These are phyloP conservation scores for Cladosporium oxysporum DNA, from an alignment of 2,329 filamentous ascomycete genomes.

Conservation along the genomic window DNA sequence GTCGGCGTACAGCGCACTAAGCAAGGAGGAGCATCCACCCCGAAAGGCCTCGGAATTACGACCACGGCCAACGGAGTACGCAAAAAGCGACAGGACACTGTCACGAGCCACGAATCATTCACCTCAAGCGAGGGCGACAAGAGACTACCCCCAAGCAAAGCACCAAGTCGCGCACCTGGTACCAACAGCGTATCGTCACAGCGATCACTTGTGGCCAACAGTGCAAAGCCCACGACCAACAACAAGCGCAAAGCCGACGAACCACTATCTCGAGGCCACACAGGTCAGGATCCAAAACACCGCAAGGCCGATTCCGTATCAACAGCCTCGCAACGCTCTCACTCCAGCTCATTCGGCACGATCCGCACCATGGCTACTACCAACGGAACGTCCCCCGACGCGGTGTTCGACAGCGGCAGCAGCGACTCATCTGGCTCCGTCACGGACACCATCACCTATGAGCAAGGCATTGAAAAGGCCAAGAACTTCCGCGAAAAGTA, in stretches of 20 bases:
- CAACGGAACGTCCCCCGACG: conserved; percentile 21
- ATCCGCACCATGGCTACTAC: conserved; percentile 22
- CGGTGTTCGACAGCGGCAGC: conserved; percentile 23
- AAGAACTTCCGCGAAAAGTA: conserved; percentile 56
- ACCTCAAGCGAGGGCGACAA: conserved; percentile 25
- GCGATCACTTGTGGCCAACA: conserved; percentile 35
- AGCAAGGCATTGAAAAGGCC: conserved; percentile 48
- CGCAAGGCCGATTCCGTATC: conserved; percentile 38
- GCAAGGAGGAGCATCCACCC: conserved; percentile 42
- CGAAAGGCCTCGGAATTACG: conserved; percentile 45
- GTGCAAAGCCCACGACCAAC: conserved; percentile 28
- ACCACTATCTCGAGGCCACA: conserved; percentile 32
- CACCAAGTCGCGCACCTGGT: conserved; percentile 33
- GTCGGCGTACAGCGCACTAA: conserved; percentile 30
- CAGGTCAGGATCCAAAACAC: conserved; percentile 32
- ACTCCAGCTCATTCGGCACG: conserved; percentile 28
- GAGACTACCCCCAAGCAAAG: conserved; percentile 24
- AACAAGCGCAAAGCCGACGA: conserved; percentile 42
- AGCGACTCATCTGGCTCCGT: conserved; percentile 30
- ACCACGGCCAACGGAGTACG: conserved; percentile 33
- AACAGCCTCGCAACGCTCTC: conserved; percentile 33
- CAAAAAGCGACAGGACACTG: conserved; percentile 35
- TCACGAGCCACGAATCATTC: conserved; percentile 31
- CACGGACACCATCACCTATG: conserved; percentile 38
- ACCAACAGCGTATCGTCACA: conserved; percentile 37